Conservation (phyloP, 805 yeast genomes). For the Lachancea kluyveri region DNA sequence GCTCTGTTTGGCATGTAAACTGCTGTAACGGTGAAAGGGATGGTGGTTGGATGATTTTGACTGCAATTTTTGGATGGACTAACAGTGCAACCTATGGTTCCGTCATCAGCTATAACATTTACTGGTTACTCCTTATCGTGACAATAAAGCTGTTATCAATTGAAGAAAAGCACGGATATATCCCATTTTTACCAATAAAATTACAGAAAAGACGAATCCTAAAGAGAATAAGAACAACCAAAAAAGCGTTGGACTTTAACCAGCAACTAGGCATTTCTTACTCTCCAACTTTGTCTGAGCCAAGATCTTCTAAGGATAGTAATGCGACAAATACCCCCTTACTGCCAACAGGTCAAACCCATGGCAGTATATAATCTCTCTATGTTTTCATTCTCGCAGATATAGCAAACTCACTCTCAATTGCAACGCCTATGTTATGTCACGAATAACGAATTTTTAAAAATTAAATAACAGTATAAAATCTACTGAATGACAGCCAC, state of each 20-base stretch:
- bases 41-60: constrained; percentile 86
- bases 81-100: constrained; percentile 90
- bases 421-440: neutral
- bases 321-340: constrained; percentile 6
- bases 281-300: neutral
- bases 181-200: constrained; percentile 54
- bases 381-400: too few relatives aligned
- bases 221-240: constrained; percentile 31
- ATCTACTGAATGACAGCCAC: constrained; percentile 68
- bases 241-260: constrained; percentile 24
- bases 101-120: constrained; percentile 61
- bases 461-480: neutral
- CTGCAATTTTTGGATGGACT: constrained; percentile 91
- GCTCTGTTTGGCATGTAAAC: constrained; percentile 89
- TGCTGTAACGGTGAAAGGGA: constrained; percentile 92
- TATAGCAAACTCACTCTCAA: too few relatives aligned
- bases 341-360: neutral
- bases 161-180: constrained; percentile 53
- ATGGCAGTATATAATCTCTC: too few relatives aligned
- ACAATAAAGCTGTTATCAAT: constrained; percentile 41
- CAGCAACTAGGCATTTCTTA: constrained; percentile 1
- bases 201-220: constrained; percentile 53
- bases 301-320: constrained; percentile 7
- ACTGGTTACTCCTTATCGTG: constrained; percentile 51
- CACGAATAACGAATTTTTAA: neutral